These are phyloP conservation scores for Lachancea waltii DNA, from an alignment of 805 yeast species.

Conservation along the genomic window DNA sequence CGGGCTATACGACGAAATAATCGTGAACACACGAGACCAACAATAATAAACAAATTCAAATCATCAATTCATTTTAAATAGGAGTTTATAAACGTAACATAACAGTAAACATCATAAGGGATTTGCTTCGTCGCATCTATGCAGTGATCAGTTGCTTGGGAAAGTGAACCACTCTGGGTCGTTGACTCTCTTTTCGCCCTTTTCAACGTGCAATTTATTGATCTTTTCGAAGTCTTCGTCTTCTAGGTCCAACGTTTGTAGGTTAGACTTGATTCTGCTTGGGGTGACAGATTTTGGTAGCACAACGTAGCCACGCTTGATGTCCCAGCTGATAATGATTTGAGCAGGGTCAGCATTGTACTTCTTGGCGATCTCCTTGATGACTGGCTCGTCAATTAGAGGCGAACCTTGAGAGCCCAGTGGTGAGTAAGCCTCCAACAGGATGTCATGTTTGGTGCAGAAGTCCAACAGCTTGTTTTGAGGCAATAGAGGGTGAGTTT, in stretches of 20 bases:
- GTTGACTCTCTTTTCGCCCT: slow-evolving; percentile 31
- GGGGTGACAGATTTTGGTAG: slow-evolving; percentile 46
- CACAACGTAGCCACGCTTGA: slow-evolving; percentile 49
- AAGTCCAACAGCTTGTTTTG: slow-evolving; percentile 52
- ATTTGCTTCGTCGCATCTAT: too few relatives aligned
- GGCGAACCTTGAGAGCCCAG: slow-evolving; percentile 59
- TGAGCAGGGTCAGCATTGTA: slow-evolving; percentile 40
- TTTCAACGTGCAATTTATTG: slow-evolving; percentile 21
- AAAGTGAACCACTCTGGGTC: slow-evolving; percentile 25
- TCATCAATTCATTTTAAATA: too few relatives aligned
- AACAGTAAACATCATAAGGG: too few relatives aligned
- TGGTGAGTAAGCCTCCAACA: slow-evolving; percentile 72
- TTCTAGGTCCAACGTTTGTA: slow-evolving; percentile 29
- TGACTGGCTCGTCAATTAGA: slow-evolving; percentile 38
- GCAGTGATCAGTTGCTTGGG: too few relatives aligned
- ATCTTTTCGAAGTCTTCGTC: slow-evolving; percentile 34
- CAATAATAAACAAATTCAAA: too few relatives aligned
- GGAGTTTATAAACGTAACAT: background rate
- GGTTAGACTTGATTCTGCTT: slow-evolving; percentile 37
- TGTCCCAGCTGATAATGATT: slow-evolving; percentile 52
- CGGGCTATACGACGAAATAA: too few relatives aligned
- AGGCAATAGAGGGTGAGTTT: slow-evolving; percentile 66
- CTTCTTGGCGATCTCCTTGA: slow-evolving; percentile 41
- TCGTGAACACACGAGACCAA: too few relatives aligned
- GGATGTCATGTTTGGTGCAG: slow-evolving; percentile 46